Conservation (phyloP, 192 early-diverging fungal genomes). For the Umbelopsis sp. region DNA sequence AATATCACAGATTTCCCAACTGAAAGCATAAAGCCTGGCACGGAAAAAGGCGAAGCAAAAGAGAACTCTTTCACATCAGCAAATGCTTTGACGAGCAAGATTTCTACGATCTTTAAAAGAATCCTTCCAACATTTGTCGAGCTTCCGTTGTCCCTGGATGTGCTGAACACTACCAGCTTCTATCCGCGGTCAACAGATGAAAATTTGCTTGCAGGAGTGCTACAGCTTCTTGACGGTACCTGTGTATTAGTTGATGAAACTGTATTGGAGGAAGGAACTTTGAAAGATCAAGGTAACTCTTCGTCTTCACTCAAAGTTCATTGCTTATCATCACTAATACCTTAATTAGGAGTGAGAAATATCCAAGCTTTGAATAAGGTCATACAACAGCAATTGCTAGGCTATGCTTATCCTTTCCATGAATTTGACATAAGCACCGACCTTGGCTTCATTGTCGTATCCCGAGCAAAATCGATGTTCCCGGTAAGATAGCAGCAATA, state of each 20-base stretch:
- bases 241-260: constrained; percentile 73
- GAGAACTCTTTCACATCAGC: neutral
- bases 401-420: constrained; percentile 73
- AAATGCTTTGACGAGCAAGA: constrained; percentile 37
- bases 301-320: neutral
- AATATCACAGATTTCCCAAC: constrained; percentile 62
- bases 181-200: constrained; percentile 62
- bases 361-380: constrained; percentile 65
- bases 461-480: constrained; percentile 69
- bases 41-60: neutral
- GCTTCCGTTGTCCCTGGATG: constrained; percentile 63
- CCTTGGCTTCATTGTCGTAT: constrained; percentile 64
- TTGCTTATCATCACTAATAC: no score
- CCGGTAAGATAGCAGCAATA: constrained; percentile 45
- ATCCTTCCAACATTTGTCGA: constrained; percentile 60
- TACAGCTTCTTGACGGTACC: constrained; percentile 67
- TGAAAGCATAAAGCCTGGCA: neutral
- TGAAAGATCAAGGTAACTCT: constrained; percentile 59
- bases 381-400: constrained; percentile 63
- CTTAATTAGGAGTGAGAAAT: constrained; percentile 62
- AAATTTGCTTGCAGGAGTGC: constrained; percentile 56
- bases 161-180: constrained; percentile 61
- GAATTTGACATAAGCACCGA: constrained; percentile 71
- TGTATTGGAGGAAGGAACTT: constrained; percentile 66
- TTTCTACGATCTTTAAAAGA: constrained; percentile 46